A percentile compares a stretch with the other conserved stretches of the same genome.
phyloP scores from a whole-genome alignment of 768 basidiomycete species.

The Amanita polypyramis region DNA sequence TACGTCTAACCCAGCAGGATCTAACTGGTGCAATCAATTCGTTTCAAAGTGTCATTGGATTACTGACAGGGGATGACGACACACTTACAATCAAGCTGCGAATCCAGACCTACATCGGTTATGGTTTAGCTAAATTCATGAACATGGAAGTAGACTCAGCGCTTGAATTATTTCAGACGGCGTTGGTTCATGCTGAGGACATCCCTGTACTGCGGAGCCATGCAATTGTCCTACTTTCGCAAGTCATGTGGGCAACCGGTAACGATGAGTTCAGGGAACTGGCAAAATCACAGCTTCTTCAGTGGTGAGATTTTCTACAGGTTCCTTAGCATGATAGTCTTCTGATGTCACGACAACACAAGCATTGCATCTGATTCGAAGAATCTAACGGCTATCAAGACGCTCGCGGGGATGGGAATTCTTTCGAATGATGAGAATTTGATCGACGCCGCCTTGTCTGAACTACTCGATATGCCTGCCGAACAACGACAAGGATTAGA shows the following conservation, averaged over 20 bases:
- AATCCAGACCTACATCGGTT: conserved; percentile 58
- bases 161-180: conserved; percentile 55
- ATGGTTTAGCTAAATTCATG: conserved; percentile 64
- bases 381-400: conserved; percentile 72
- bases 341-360: conserved; percentile 2
- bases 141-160: conserved; percentile 52
- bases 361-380: conserved; percentile 74
- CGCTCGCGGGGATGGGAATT: conserved; percentile 84
- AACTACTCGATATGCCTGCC: conserved; percentile 60
- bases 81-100: conserved; percentile 31
- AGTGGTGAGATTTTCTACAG: conserved; percentile 46
- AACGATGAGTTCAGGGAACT: conserved; percentile 66
- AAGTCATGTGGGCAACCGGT: conserved; percentile 76
- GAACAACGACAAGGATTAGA: conserved; percentile 60
- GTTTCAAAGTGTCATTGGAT: conserved; percentile 61
- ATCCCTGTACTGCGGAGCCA: conserved; percentile 48
- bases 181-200: conserved; percentile 43
- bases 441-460: conserved; percentile 78
- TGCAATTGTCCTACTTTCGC: conserved; percentile 67
- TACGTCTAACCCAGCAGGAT: conserved; percentile 51
- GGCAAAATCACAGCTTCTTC: conserved; percentile 70
- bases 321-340: conserved; percentile 2
- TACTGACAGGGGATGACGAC: conserved; percentile 44
- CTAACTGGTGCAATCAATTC: conserved; percentile 54
- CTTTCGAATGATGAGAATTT: conserved; percentile 68